Base-by-base conservation (phyloP, 306 rosid species). In the Inga oerstediana region DNA sequence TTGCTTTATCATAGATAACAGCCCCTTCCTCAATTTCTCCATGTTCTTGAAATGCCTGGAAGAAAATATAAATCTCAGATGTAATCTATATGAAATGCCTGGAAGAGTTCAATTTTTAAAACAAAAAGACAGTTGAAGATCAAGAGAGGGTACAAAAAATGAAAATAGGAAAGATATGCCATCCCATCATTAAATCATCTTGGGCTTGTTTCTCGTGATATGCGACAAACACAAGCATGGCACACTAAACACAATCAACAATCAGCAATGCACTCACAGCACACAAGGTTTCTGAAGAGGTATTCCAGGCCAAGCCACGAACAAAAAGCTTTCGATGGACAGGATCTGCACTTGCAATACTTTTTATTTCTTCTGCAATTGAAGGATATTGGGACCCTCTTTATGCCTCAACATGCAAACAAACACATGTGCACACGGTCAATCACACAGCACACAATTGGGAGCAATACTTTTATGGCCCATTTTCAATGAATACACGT, bases 251-350 rank as follows among this genome's bases (percentile, higher is more conserved):
- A 93, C 87, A 85, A 87, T 86, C 88, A 88, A 85, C 89, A 79
- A 88, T 73, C 80, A 77, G 84, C 81, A 74, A 81, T 78, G 59
- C 97, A 94, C 97, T 92, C 97, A 94, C 94, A 88, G 85, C 93
- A 92, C 91, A 87, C 94, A 94, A 86, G 75, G 98, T 94, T 84
- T 89, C 95, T 71, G 94, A 86, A 80, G 88, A 66, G 87, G 97
- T 94, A 83, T 87, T 90, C 93, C 92, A 88, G 45, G 97, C 89
- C 96, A 94, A 90, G 88, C 94, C 93, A 84, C 93, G 93, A 84
- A 94, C 97, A 89, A 91, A 94, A 92, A 94, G 97, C 96, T 89
- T 92, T 90, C 97, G 94, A 80, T 90, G 91, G 75, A 79, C 91
- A 84, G 94, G 93, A 89, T 92, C 92, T 30, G 91, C 89, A 88